Base-by-base conservation (phyloP, 306 rosid species). In the Cucurbita maxima region DNA sequence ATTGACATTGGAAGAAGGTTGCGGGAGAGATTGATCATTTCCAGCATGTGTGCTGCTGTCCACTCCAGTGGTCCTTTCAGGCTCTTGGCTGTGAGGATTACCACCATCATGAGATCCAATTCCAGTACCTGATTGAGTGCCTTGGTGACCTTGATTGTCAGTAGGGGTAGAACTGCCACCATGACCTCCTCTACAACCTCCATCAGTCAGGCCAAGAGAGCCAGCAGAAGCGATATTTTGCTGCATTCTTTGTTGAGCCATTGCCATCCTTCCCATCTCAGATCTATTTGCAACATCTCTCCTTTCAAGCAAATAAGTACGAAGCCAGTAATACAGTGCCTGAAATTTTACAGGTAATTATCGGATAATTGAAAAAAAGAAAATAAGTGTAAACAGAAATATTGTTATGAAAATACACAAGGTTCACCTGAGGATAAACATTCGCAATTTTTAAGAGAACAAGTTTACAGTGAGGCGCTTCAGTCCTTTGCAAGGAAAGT, bases 291-390 rank as follows among this genome's bases (percentile, higher is more conserved):
- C 97, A 77, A 91, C 99, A 81, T 95, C 99, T 25, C 99, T 97
- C 1, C 99, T 87, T 75, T 95, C 99, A 75, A 95, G 90, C 83
- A 91, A 88, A 79, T 95, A 95, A 34, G 99, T 95, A 79, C 99
- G 97, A 54, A 95, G 87, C 99, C 99, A 95, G 81, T 91, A 95
- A 84, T 95, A 95, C 48, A 95, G 82, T 78, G 99, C 99, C 99
- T 95, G 83, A 54, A 44, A 20, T 19, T 63, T 75, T 37, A 30
- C 9, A 36, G 16, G 38, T 7, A 16, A 62, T 13, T 11, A 34
- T 20, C 12, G 40, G 85, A 52, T 34, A 62, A 60, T 50, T n/a
- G n/a, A n/a, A n/a, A n/a, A n/a, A n/a, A n/a, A 48, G 48, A 44
- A 30, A 51, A 63, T 9, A 16, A 43, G 22, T 11, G 59, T 38